Conservation (phyloP, 139 green algal species). For the Medakamo hakoo region DNA sequence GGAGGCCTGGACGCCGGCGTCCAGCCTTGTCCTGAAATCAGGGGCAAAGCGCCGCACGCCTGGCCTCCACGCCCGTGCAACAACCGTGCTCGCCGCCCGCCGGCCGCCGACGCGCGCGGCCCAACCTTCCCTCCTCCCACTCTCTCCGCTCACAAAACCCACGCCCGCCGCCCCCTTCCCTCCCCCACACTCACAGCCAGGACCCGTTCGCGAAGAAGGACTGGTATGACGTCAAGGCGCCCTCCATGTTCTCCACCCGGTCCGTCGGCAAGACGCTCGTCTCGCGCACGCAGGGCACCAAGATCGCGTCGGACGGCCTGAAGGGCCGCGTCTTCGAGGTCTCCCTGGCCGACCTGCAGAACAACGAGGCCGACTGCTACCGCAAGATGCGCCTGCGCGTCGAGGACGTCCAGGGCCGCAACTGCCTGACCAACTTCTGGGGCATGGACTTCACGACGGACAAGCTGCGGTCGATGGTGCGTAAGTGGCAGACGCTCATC, state of each 20-base stretch:
- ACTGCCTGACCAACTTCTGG: conserved; percentile 96
- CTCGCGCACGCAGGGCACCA: conserved; percentile 91
- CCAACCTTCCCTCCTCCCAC: too few relatives aligned
- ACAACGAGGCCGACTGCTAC: conserved; percentile 94
- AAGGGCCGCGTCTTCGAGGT: conserved; percentile 96
- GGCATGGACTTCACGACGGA: conserved; percentile 99
- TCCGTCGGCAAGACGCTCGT: conserved; percentile 97
- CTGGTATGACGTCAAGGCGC: conserved; percentile 99
- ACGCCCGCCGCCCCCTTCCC: neutral
- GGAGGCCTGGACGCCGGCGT: too few relatives aligned
- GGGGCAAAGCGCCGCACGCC: too few relatives aligned
- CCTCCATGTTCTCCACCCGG: conserved; percentile 77
- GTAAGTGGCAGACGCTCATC: conserved; percentile 99
- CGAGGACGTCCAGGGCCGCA: conserved; percentile 91
- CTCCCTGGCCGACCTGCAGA: conserved; percentile 92
- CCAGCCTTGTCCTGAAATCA: too few relatives aligned
- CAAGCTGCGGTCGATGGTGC: conserved; percentile 94
- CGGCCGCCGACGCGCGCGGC: too few relatives aligned
- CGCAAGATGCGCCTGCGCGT: conserved; percentile 90
- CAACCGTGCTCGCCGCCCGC: too few relatives aligned
- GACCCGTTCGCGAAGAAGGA: conserved; percentile 99
- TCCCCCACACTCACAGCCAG: conserved; percentile 38
- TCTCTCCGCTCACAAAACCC: too few relatives aligned
- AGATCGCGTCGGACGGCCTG: conserved; percentile 96
- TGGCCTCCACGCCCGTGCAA: too few relatives aligned